Evolutionary conservation across 2,329 filamentous ascomycete species (phyloP), one percentile per base, ranked within the genome.

Genomic region (Zasmidium citrigriseum): DNA sequence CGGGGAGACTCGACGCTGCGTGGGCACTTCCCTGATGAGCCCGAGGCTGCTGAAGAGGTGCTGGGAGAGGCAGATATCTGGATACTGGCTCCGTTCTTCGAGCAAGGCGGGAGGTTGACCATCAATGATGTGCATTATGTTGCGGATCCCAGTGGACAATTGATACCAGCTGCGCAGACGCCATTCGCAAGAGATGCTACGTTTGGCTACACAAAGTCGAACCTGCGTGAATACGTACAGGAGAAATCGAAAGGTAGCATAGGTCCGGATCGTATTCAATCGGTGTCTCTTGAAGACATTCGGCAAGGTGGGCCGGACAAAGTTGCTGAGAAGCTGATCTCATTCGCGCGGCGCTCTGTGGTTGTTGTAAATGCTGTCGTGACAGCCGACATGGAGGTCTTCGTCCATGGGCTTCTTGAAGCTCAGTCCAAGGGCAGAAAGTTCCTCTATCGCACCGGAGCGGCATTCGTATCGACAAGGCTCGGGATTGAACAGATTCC

Each of bases 41-140:
- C 79, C 0, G 81, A 85, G 52, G 80, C 79, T 0, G 80, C 78
- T 0, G 78, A 83, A 57, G 70, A 75, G 1, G 78, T 81, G 1
- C 73, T 85, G 0, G 83, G 83, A 0, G 67, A 73, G 1, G 76
- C 77, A 0, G 81, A 84, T 61, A 81, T 78, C 0, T 83, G 82
- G 77, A 73, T 86, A 1, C 71, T 86, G 0, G 82, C 82, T 0
- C 84, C 84, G 0, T 86, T 86, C 68, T 86, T 86, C 67, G 73
- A 80, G 2, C 83, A 86, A 62, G 84, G 84, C 4, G 83, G 84
- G 0, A 68, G 84, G 2, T 82, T 81, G 46, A 86, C 83, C 0
- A 83, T 86, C 14, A 67, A 80, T 24, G 80, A 86, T 65, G 76
- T 85, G 1, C 83, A 86, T 65, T 86, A 86, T 57, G 83, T 86